phyloP scores from a whole-genome alignment of 75 land plant species.

The Isoetes taiwanensis region DNA sequence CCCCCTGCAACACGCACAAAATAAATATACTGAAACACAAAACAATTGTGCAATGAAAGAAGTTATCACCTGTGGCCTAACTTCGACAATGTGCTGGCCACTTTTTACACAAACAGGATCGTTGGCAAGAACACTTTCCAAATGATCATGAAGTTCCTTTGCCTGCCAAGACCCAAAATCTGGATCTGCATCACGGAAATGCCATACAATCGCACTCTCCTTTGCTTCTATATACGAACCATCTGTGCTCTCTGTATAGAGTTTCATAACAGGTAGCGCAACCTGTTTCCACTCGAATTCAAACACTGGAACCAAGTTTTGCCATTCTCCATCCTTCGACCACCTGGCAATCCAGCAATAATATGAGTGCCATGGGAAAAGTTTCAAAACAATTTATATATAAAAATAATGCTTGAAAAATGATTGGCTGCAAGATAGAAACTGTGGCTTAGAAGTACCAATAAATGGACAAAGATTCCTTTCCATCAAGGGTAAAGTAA shows the following conservation, averaged over 20 bases:
- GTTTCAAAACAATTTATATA: neutral
- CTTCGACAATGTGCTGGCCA: constrained; percentile 70
- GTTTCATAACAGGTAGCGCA: constrained; percentile 62
- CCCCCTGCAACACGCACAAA: too few species aligned
- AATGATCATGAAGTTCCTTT: constrained; percentile 76
- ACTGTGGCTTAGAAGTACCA: neutral
- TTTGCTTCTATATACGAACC: constrained; percentile 70
- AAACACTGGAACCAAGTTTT: constrained; percentile 35
- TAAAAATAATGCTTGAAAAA: neutral
- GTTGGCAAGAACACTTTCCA: constrained; percentile 77
- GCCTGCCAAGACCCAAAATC: constrained; percentile 88
- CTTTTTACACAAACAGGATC: constrained; percentile 81
- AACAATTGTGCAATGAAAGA: too few species aligned
- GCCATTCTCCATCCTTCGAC: constrained; percentile 49
- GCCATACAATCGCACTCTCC: constrained; percentile 76
- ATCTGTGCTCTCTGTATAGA: constrained; percentile 77
- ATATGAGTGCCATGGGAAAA: neutral
- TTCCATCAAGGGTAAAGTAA: neutral
- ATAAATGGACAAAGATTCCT: neutral
- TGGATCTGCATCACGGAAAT: constrained; percentile 63
- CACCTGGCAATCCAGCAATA: constrained; percentile 27
- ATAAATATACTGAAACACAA: too few species aligned
- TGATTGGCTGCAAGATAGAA: neutral
- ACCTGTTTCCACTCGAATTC: constrained; percentile 74
- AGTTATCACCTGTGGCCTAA: constrained; percentile 92